Percentiles rank a stretch among this genome's conserved stretches.
phyloP scores from a whole-genome alignment of 2,329 filamentous ascomycete genomes.

The Cladosporium sp. region DNA sequence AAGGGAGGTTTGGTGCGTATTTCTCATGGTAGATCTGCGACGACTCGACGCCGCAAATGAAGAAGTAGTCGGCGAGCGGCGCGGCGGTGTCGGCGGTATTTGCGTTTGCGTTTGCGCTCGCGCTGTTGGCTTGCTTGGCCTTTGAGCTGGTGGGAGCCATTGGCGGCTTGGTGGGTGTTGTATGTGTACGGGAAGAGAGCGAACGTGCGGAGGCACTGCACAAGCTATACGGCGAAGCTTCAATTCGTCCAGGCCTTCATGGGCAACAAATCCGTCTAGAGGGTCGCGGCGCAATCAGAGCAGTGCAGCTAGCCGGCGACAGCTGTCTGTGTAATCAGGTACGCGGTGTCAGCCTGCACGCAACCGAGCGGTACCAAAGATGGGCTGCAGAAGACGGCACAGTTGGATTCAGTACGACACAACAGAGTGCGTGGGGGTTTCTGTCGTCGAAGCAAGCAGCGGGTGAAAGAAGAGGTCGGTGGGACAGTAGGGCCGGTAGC shows the following conservation, averaged over 20 bases:
- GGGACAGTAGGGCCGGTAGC: slow-evolving; percentile 8
- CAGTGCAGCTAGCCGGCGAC: slow-evolving; percentile 13
- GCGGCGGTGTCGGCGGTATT: slow-evolving; percentile 40
- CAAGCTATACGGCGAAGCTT: slow-evolving; percentile 6
- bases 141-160: slow-evolving; percentile 13
- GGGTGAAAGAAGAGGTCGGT: background rate
- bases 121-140: slow-evolving; percentile 9
- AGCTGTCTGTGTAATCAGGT: slow-evolving; percentile 6
- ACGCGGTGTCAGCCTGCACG: slow-evolving; percentile 5
- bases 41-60: slow-evolving; percentile 59
- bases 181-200: slow-evolving; percentile 7
- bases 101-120: slow-evolving; percentile 16
- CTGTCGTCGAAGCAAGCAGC: background rate
- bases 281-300: background rate
- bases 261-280: slow-evolving; percentile 1
- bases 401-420: background rate
- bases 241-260: slow-evolving; percentile 6
- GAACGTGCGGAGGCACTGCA: slow-evolving; percentile 17
- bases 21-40: slow-evolving; percentile 52
- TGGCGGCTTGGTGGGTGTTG: background rate
- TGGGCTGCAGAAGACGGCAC: background rate
- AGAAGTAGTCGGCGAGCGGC: slow-evolving; percentile 67
- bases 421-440: background rate
- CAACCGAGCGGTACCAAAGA: background rate
- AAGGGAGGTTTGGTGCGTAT: slow-evolving; percentile 20